phyloP scores from a whole-genome alignment of 345 rosid genomes.

The Excoecaria cochinchinensis region DNA sequence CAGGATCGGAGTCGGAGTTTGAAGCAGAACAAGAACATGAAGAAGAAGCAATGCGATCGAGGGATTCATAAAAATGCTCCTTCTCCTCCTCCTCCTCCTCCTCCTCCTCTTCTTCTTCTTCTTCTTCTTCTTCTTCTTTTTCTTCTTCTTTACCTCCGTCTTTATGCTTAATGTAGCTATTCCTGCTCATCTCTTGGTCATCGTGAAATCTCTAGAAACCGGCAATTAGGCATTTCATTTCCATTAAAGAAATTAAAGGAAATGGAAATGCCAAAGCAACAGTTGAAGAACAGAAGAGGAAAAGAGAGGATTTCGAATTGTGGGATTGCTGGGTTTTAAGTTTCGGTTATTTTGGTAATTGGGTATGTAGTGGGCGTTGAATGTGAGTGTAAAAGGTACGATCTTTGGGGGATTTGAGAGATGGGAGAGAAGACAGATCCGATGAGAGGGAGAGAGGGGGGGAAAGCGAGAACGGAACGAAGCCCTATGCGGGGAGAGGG shows the following conservation, averaged over 20 bases:
- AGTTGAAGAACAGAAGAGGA: not conserved
- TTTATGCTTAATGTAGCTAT: conserved; percentile 6
- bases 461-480: conserved; percentile 15
- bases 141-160: conserved; percentile 32
- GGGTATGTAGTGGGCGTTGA: not conserved
- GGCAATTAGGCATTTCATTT: conserved; percentile 11
- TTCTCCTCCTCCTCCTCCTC: conserved; percentile 27
- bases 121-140: conserved; percentile 11
- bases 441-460: conserved; percentile 26
- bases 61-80: conserved; percentile 76
- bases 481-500: conserved; percentile 10
- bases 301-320: not conserved
- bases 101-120: conserved; percentile 25
- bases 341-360: not conserved
- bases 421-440: conserved; percentile 30
- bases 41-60: conserved; percentile 69
- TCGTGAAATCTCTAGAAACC: not conserved
- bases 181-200: conserved; percentile 17
- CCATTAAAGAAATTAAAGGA: not conserved
- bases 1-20: conserved; percentile 63
- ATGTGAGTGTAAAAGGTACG: conserved; percentile 1
- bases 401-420: conserved; percentile 22
- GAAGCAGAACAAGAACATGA: conserved; percentile 70
- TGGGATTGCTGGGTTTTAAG: not conserved
- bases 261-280: not conserved